Conservation (phyloP, 2,329 filamentous ascomycete genomes). For the Lecanicillium sp. region DNA sequence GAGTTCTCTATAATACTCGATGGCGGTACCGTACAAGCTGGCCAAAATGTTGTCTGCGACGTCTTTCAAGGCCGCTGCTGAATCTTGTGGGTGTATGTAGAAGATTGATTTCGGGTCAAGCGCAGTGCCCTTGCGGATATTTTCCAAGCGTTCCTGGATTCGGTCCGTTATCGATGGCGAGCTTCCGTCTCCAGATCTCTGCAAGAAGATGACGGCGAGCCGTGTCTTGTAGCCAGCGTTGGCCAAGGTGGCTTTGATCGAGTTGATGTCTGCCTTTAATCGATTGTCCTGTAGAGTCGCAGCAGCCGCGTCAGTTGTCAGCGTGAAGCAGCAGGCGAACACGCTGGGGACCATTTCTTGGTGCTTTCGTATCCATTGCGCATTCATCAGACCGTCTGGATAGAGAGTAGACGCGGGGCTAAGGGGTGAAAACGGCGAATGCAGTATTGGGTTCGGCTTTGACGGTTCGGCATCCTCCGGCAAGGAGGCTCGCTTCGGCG, state of each 20-base stretch:
- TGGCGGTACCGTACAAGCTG: conserved; percentile 64
- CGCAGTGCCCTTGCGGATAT: conserved; percentile 71
- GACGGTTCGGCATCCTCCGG: conserved; percentile 45
- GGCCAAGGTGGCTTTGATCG: conserved; percentile 60
- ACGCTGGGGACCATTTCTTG: conserved; percentile 76
- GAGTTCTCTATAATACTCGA: conserved; percentile 91
- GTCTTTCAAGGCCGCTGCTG: conserved; percentile 62
- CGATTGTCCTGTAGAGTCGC: conserved; percentile 79
- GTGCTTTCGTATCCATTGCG: conserved; percentile 82
- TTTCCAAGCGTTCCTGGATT: conserved; percentile 63
- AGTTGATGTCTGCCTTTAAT: conserved; percentile 80
- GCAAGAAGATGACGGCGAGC: conserved; percentile 57
- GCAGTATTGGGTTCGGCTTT: conserved; percentile 53
- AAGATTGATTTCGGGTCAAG: conserved; percentile 82
- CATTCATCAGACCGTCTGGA: conserved; percentile 80
- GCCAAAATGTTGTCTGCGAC: conserved; percentile 69
- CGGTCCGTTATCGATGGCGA: conserved; percentile 53
- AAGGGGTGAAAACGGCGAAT: conserved; percentile 87
- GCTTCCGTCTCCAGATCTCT: conserved; percentile 25
- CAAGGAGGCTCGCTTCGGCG: conserved; percentile 50
- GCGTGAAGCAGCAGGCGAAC: conserved; percentile 73
- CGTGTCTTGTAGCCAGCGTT: conserved; percentile 71
- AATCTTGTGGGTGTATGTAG: conserved; percentile 70
- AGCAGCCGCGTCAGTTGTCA: conserved; percentile 66
- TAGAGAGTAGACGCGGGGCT: conserved; percentile 78